A percentile compares a stretch with the other conserved stretches of the same genome.
Evolutionary conservation across 2,329 filamentous ascomycete genomes (phyloP).

Genomic region (Fusarium sulawesiense): DNA sequence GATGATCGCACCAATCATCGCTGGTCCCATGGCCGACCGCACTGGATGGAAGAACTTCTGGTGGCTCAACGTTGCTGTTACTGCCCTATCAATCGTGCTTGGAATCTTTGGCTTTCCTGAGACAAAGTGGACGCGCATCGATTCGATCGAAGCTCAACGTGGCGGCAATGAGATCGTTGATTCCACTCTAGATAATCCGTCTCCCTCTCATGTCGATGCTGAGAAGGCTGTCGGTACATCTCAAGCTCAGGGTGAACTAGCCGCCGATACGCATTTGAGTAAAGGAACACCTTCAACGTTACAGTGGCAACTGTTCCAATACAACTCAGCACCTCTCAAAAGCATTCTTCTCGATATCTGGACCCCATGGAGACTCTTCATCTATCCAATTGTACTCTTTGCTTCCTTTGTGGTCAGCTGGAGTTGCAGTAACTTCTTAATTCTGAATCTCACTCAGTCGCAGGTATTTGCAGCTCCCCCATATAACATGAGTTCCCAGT

Average conservation of each 20-base stretch:
- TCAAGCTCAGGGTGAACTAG: neutral
- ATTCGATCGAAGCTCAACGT: neutral
- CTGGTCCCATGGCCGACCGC: neutral
- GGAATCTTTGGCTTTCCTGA: constrained; percentile 8
- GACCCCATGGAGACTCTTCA: constrained; percentile 3
- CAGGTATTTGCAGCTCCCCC: constrained; percentile 9
- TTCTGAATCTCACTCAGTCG: constrained; percentile 8
- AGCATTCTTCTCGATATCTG: neutral
- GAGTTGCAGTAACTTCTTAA: constrained; percentile 18
- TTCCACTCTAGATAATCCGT: neutral
- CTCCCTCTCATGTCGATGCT: neutral
- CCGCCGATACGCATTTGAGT: neutral
- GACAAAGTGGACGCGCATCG: neutral
- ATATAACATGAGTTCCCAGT: constrained; percentile 6
- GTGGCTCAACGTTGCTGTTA: constrained; percentile 6
- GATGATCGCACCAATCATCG: constrained; percentile 12
- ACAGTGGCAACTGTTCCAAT: neutral
- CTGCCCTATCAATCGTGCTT: neutral
- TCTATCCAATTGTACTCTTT: constrained; percentile 5
- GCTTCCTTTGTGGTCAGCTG: constrained; percentile 12
- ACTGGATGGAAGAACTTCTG: constrained; percentile 13
- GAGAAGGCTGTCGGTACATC: neutral
- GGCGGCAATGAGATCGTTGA: neutral
- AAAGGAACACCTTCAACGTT: neutral
- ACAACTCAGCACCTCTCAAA: neutral